Evolutionary conservation across 2,329 filamentous ascomycete species (phyloP).

Genomic region (Colletotrichum acutatum): DNA sequence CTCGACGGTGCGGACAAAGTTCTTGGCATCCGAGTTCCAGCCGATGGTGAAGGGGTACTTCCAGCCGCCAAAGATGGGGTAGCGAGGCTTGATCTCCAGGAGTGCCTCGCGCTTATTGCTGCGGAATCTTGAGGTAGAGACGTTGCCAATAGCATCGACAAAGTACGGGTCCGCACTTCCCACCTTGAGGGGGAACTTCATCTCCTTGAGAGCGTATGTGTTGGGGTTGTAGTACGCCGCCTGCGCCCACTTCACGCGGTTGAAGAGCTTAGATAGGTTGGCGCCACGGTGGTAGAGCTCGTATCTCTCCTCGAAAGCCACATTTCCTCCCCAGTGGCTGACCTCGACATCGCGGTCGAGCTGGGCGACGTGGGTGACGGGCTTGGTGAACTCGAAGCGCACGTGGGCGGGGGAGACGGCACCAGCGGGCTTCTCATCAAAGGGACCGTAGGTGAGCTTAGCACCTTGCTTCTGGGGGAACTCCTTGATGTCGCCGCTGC

Average conservation of each 20-base stretch:
- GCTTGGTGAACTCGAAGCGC: conserved; percentile 96
- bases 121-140: conserved; percentile 92
- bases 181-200: conserved; percentile 81
- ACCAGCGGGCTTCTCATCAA: conserved; percentile 83
- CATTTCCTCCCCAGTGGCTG: conserved; percentile 97
- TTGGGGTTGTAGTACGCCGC: conserved; percentile 80
- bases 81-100: conserved; percentile 91
- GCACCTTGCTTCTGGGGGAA: conserved; percentile 84
- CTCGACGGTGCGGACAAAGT: conserved; percentile 75
- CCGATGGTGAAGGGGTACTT: conserved; percentile 97
- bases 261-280: conserved; percentile 78
- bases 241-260: conserved; percentile 80
- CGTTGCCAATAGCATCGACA: conserved; percentile 95
- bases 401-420: conserved; percentile 78
- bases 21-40: conserved; percentile 89
- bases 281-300: conserved; percentile 89
- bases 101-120: conserved; percentile 80
- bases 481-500: conserved; percentile 64
- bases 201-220: conserved; percentile 81
- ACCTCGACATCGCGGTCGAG: conserved; percentile 94
- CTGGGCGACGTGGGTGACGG: conserved; percentile 80
- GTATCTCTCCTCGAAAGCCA: conserved; percentile 95
- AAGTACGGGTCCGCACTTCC: conserved; percentile 93
- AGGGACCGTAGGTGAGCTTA: conserved; percentile 91
- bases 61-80: conserved; percentile 97